phyloP scores from a whole-genome alignment of 2,329 filamentous ascomycete species.

The Elsinoe australis region DNA sequence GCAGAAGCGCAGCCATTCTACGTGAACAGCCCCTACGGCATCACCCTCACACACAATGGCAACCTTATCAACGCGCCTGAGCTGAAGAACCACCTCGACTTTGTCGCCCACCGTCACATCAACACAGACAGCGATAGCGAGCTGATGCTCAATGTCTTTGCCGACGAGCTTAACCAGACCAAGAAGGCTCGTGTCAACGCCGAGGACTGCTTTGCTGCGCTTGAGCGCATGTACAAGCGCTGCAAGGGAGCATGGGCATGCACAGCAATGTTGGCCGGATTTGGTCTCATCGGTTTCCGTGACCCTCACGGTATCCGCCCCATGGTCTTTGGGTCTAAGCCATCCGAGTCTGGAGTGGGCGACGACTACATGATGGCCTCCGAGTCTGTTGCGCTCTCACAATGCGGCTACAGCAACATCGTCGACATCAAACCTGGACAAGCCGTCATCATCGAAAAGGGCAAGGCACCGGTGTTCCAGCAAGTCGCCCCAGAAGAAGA shows the following conservation, averaged over 20 bases:
- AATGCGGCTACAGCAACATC: slow-evolving; percentile 72
- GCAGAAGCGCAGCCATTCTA: slow-evolving; percentile 90
- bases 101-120: slow-evolving; percentile 74
- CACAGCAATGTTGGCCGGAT: slow-evolving; percentile 74
- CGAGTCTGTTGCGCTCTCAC: slow-evolving; percentile 73
- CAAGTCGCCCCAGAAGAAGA: slow-evolving; percentile 61
- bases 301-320: slow-evolving; percentile 78
- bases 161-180: slow-evolving; percentile 70
- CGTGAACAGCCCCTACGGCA: slow-evolving; percentile 76
- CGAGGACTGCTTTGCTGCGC: slow-evolving; percentile 65
- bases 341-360: slow-evolving; percentile 55
- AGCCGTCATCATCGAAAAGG: slow-evolving; percentile 79
- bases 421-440: slow-evolving; percentile 73
- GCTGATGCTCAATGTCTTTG: slow-evolving; percentile 81
- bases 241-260: slow-evolving; percentile 73
- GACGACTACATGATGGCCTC: slow-evolving; percentile 87
- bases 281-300: slow-evolving; percentile 71
- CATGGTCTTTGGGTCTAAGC: slow-evolving; percentile 67
- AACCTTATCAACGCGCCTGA: slow-evolving; percentile 76
- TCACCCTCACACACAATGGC: slow-evolving; percentile 76
- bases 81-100: slow-evolving; percentile 63
- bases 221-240: slow-evolving; percentile 63
- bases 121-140: slow-evolving; percentile 88
- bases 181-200: slow-evolving; percentile 73
- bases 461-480: slow-evolving; percentile 61